phyloP scores from a whole-genome alignment of 495 filamentous ascomycete genomes.

The Neurospora tetraspora region DNA sequence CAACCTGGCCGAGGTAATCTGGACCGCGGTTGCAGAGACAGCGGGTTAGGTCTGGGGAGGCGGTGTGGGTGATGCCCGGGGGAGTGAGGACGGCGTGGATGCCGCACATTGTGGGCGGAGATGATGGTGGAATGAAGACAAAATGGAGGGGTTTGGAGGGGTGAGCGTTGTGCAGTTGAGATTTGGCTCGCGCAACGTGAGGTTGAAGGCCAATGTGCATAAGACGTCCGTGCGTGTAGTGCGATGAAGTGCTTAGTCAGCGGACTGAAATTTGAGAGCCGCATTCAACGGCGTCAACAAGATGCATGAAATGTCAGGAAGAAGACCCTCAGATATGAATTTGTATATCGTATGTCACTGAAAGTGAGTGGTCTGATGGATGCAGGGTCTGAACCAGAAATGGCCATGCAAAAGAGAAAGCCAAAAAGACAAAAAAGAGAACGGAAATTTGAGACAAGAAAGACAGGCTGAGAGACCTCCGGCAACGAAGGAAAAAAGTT shows the following conservation, averaged over 20 bases:
- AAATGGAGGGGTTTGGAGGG: no score
- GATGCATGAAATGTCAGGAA: not conserved
- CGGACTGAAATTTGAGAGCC: not conserved
- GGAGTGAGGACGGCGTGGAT: constrained; percentile 32
- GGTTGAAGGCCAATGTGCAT: not conserved
- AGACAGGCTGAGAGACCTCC: not conserved
- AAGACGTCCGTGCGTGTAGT: not conserved
- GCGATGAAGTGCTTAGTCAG: not conserved
- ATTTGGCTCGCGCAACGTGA: not conserved
- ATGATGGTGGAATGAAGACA: not conserved
- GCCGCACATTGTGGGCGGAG: constrained; percentile 33
- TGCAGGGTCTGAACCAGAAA: not conserved
- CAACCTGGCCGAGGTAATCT: constrained; percentile 38
- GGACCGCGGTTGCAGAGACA: constrained; percentile 38
- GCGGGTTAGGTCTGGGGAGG: constrained; percentile 22
- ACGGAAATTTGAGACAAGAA: not conserved
- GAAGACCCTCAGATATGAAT: not conserved
- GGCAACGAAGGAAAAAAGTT: constrained; percentile 1
- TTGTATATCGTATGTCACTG: not conserved
- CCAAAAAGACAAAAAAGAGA: not conserved
- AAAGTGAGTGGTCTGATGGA: not conserved
- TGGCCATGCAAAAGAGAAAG: not conserved
- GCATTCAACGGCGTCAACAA: not conserved
- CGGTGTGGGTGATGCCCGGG: constrained; percentile 5
- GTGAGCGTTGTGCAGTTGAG: not conserved